A percentile compares a stretch with the other conserved stretches of the same genome.
Conservation (phyloP, 805 yeast genomes). For the Tetrapisispora iriomotensis region DNA sequence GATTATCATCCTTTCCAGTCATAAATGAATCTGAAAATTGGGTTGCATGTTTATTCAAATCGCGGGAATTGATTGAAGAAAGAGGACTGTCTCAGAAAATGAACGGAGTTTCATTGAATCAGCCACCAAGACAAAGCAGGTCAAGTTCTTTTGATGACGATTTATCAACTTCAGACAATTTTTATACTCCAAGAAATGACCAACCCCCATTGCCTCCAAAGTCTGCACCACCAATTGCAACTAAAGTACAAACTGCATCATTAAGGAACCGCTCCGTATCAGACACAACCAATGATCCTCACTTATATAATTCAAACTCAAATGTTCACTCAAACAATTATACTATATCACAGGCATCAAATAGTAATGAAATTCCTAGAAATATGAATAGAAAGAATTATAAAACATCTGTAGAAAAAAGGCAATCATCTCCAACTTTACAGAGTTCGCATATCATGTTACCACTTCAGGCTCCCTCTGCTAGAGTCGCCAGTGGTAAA, state of each 20-base stretch:
- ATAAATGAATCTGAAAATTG: slow-evolving; percentile 46
- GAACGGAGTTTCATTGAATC: not conserved
- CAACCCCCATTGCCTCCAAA: not conserved
- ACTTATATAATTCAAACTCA: too few species aligned
- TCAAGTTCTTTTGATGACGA: not conserved
- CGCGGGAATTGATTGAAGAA: slow-evolving; percentile 41
- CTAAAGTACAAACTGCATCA: too few species aligned
- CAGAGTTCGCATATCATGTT: slow-evolving; percentile 1
- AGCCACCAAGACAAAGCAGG: not conserved
- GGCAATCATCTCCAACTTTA: not conserved
- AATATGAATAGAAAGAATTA: not conserved
- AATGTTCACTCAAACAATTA: not conserved
- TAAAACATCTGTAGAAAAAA: not conserved
- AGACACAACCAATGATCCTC: too few species aligned
- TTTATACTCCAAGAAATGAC: not conserved
- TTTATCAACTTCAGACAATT: not conserved
- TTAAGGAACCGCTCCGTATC: too few species aligned
- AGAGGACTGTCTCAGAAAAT: not conserved
- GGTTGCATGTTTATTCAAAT: slow-evolving; percentile 61
- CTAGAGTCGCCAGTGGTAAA: not conserved
- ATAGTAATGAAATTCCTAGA: not conserved
- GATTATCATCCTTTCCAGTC: slow-evolving; percentile 30
- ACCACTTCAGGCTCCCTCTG: not conserved
- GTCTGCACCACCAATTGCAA: not conserved
- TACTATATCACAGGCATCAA: not conserved